Percentiles rank a stretch among this genome's conserved stretches.
These are phyloP conservation scores for Yarrowia deformans DNA, from an alignment of 805 yeast species.

Conservation along the genomic window DNA sequence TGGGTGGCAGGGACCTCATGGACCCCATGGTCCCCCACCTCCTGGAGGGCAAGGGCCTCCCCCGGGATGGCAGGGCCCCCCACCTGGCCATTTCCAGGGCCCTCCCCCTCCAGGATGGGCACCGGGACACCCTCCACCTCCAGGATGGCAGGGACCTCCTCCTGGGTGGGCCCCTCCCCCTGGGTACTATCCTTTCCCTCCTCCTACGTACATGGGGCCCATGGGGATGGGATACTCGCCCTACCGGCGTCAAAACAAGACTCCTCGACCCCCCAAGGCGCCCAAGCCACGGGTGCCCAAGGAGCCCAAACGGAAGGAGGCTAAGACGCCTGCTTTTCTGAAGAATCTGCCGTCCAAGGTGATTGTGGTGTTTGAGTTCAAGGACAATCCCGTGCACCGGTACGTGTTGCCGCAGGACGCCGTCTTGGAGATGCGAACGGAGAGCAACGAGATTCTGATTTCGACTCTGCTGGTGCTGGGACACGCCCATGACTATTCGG, in stretches of 20 bases:
- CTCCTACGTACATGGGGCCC: constrained; percentile 35
- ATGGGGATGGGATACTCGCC: constrained; percentile 38
- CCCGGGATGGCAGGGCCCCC: constrained; percentile 30
- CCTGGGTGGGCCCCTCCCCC: constrained; percentile 17
- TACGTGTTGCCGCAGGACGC: constrained; percentile 79
- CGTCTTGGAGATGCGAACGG: constrained; percentile 61
- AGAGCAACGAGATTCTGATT: constrained; percentile 50
- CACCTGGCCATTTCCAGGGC: not conserved
- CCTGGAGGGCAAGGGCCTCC: constrained; percentile 38
- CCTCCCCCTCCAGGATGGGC: constrained; percentile 39
- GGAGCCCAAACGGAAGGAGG: constrained; percentile 37
- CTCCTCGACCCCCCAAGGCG: constrained; percentile 40
- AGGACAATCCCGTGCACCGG: constrained; percentile 78
- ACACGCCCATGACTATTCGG: constrained; percentile 35
- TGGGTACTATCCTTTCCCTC: constrained; percentile 30
- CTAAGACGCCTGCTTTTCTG: constrained; percentile 36
- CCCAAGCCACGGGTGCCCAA: constrained; percentile 39
- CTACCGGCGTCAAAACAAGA: constrained; percentile 34
- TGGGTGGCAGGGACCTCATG: constrained; percentile 22
- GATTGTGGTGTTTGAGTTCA: constrained; percentile 82
- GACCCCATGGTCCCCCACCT: not conserved
- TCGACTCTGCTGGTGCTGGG: constrained; percentile 51
- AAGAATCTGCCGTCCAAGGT: constrained; percentile 52
- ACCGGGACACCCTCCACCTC: constrained; percentile 36
- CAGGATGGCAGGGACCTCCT: constrained; percentile 20